phyloP scores from a whole-genome alignment of 2,329 filamentous ascomycete species.

The Ceratocystis albifundus region DNA sequence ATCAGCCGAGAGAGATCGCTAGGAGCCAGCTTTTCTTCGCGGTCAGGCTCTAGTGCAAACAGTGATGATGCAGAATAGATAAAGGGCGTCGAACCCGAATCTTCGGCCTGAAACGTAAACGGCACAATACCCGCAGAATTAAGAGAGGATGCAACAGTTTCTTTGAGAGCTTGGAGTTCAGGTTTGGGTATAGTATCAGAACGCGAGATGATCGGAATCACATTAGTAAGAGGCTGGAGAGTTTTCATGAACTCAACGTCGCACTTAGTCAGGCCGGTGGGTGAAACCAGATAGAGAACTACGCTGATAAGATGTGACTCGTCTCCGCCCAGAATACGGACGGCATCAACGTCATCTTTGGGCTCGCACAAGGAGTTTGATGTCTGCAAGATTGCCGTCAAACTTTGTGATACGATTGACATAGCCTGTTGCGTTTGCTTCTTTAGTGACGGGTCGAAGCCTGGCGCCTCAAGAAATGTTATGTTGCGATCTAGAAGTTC shows the following conservation, averaged over 20 bases:
- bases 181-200: slow-evolving; percentile 55
- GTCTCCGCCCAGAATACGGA: slow-evolving; percentile 66
- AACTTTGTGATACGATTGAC: not conserved
- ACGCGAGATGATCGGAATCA: slow-evolving; percentile 71
- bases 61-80: slow-evolving; percentile 59
- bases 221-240: slow-evolving; percentile 63
- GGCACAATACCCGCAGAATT: slow-evolving; percentile 46
- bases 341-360: slow-evolving; percentile 45
- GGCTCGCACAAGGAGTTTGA: not conserved
- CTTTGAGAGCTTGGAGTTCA: slow-evolving; percentile 49
- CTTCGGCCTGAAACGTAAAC: slow-evolving; percentile 48
- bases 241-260: slow-evolving; percentile 63
- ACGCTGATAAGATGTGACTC: slow-evolving; percentile 77
- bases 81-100: not conserved
- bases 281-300: slow-evolving; percentile 68
- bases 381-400: not conserved
- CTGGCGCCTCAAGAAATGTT: slow-evolving; percentile 81
- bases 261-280: slow-evolving; percentile 45
- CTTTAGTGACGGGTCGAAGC: slow-evolving; percentile 24
- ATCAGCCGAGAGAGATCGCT: slow-evolving; percentile 65
- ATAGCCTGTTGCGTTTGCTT: slow-evolving; percentile 26
- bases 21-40: slow-evolving; percentile 63
- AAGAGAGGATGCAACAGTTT: slow-evolving; percentile 46
- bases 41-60: slow-evolving; percentile 55
- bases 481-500: slow-evolving; percentile 79